phyloP scores from a whole-genome alignment of 495 filamentous ascomycete species.

The Xylaria bambusicola region DNA sequence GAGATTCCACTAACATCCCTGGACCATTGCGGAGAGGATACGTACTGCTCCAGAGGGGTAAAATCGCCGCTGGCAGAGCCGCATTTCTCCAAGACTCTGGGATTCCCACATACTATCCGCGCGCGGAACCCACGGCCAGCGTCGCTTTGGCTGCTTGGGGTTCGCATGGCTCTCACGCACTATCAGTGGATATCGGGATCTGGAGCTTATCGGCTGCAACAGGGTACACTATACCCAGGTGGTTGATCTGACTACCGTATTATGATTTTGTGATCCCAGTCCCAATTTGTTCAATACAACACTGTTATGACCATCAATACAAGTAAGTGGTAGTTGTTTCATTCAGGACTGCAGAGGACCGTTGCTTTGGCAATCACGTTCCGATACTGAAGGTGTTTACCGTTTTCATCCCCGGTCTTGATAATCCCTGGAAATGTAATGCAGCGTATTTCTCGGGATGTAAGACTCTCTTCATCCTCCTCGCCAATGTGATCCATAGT shows the following conservation, averaged over 20 bases:
- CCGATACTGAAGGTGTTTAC: conserved; percentile 50
- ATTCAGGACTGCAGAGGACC: conserved; percentile 55
- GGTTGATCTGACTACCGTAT: neutral
- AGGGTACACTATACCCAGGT: neutral
- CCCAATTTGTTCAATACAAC: conserved; percentile 23
- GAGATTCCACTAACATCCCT: conserved; percentile 2
- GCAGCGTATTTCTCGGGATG: conserved; percentile 47
- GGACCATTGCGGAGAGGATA: conserved; percentile 11
- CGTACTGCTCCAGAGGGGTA: conserved; percentile 7
- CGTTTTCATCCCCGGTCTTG: conserved; percentile 58
- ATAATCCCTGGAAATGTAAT: conserved; percentile 57
- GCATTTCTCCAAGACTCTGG: conserved; percentile 12
- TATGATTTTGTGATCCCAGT: conserved; percentile 5
- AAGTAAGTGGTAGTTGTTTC: conserved; percentile 20
- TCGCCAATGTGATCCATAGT: conserved; percentile 61
- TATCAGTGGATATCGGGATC: neutral
- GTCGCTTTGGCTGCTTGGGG: neutral
- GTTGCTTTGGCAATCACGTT: conserved; percentile 58
- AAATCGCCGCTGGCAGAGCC: conserved; percentile 17
- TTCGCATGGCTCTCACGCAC: conserved; percentile 1
- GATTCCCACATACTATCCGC: neutral
- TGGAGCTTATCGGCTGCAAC: conserved; percentile 1
- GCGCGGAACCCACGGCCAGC: neutral
- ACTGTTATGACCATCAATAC: conserved; percentile 11
- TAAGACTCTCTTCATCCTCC: conserved; percentile 52